These are phyloP conservation scores for Viola odorata DNA, from an alignment of 345 rosid genomes.

Conservation along the genomic window DNA sequence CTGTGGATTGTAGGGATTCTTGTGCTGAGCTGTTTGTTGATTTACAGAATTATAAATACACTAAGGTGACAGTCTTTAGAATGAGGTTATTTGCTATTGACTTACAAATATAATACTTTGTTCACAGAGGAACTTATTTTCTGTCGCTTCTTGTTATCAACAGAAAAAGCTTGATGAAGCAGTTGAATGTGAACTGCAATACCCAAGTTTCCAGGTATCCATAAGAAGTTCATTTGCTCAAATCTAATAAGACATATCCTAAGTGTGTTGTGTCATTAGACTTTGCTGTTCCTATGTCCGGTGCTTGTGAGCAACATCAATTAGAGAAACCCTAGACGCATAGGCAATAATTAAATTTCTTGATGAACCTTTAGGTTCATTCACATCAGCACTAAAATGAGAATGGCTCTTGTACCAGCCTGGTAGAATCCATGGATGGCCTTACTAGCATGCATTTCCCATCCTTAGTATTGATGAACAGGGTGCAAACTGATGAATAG, in stretches of 20 bases:
- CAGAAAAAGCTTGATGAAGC: conserved; percentile 71
- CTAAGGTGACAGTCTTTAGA: conserved; percentile 32
- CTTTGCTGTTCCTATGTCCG: neutral
- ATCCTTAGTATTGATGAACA: too few species aligned
- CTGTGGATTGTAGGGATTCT: conserved; percentile 76
- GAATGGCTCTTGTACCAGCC: too few species aligned
- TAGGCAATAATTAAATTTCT: too few species aligned
- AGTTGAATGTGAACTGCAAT: conserved; percentile 47
- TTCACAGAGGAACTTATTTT: conserved; percentile 1
- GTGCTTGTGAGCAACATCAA: neutral
- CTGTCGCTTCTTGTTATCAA: conserved; percentile 11
- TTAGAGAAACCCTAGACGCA: neutral
- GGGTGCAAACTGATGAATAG: too few species aligned
- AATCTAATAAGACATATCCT: too few species aligned
- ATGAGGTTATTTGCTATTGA: too few species aligned
- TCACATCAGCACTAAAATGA: too few species aligned
- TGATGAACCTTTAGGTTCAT: too few species aligned
- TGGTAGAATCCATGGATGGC: too few species aligned
- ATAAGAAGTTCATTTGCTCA: neutral
- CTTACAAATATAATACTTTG: too few species aligned
- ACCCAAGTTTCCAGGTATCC: conserved; percentile 80
- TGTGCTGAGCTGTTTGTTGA: conserved; percentile 91
- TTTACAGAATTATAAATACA: conserved; percentile 56
- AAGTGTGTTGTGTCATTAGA: too few species aligned
- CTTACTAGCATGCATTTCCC: too few species aligned